These are phyloP conservation scores for Westerdykella sp. DNA, from an alignment of 2,329 filamentous ascomycete species.

Conservation along the genomic window DNA sequence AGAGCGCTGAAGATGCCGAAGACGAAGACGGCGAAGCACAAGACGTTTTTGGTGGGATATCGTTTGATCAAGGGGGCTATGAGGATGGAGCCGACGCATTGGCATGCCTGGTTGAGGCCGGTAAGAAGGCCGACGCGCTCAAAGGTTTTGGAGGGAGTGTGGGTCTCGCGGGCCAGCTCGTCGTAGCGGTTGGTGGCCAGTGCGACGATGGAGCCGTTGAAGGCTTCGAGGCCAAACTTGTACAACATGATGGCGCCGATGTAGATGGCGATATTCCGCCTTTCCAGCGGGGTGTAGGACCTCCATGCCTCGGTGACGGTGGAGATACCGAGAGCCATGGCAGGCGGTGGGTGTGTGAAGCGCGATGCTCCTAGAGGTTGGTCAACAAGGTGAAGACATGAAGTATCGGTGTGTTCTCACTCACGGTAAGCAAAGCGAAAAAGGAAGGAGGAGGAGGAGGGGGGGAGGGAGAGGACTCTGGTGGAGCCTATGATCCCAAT, in stretches of 20 bases:
- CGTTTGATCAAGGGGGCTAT: constrained; percentile 47
- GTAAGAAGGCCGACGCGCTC: constrained; percentile 44
- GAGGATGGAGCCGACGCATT: constrained; percentile 47
- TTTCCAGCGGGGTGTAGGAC: constrained; percentile 38
- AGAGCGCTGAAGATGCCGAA: constrained; percentile 46
- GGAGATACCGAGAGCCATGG: background rate
- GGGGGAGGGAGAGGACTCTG: no score
- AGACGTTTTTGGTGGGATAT: constrained; percentile 44
- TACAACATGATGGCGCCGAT: constrained; percentile 48
- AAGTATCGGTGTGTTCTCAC: no score
- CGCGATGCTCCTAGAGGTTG: no score
- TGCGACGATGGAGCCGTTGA: constrained; percentile 47
- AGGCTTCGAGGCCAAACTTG: constrained; percentile 49
- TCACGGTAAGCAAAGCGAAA: no score
- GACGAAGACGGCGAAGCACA: constrained; percentile 40
- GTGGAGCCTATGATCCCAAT: no score
- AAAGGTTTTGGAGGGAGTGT: constrained; percentile 39
- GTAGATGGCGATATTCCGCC: constrained; percentile 44
- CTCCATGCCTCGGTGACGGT: constrained; percentile 26
- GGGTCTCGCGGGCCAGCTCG: constrained; percentile 34
- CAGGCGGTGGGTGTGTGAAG: background rate
- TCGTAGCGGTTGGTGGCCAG: constrained; percentile 48
- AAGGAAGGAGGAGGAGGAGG: no score
- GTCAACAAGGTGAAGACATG: no score
- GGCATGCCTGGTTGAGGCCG: constrained; percentile 47